Percentiles rank a stretch among this genome's conserved stretches.
Evolutionary conservation across 768 basidiomycete species (phyloP).

Genomic region (Terana coerulea): DNA sequence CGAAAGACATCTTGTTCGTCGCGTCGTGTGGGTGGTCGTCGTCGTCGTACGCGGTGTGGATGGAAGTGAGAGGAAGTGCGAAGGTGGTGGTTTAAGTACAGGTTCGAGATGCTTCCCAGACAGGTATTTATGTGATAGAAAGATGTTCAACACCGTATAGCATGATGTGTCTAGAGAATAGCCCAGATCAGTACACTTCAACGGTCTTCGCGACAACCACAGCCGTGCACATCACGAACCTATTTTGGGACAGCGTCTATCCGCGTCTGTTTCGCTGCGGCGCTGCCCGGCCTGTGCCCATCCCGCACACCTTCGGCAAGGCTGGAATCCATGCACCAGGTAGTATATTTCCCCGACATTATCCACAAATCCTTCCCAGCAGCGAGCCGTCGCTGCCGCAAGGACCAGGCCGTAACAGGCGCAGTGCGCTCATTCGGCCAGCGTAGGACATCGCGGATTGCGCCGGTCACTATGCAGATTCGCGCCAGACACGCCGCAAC

Average conservation of each 20-base stretch:
- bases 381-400: background rate
- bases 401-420: no score
- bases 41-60: background rate
- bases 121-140: constrained; percentile 1
- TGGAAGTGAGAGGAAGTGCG: constrained; percentile 1
- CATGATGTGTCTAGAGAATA: background rate
- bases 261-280: constrained; percentile 10
- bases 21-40: background rate
- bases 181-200: background rate
- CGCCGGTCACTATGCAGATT: background rate
- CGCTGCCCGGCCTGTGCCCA: no score
- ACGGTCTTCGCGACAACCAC: no score
- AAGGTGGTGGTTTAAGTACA: constrained; percentile 9
- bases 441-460: background rate
- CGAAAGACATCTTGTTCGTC: background rate
- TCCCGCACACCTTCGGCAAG: background rate
- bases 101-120: background rate
- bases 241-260: constrained; percentile 9
- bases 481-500: background rate
- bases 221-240: background rate
- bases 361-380: background rate
- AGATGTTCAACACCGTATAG: background rate
- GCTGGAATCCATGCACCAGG: background rate
- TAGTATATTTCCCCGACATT: constrained; percentile 9
- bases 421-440: constrained; percentile 3